phyloP scores from a whole-genome alignment of 345 rosid genomes.

The Hypericum androsaemum region DNA sequence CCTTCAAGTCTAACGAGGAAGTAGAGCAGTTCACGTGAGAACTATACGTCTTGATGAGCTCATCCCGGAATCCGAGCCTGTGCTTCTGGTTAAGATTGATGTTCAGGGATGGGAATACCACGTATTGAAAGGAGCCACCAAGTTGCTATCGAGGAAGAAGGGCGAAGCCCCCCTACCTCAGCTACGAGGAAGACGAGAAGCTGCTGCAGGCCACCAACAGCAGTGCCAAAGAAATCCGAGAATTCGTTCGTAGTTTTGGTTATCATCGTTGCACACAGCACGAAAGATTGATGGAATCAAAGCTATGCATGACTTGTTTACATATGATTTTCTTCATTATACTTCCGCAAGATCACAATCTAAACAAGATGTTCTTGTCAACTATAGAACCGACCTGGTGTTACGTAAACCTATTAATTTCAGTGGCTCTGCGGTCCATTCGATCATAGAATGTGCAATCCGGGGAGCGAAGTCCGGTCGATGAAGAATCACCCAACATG shows the following conservation, averaged over 20 bases:
- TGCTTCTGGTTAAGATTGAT: conserved; percentile 72
- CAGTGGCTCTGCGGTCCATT: too few relatives aligned
- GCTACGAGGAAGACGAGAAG: conserved; percentile 87
- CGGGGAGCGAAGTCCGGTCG: too few relatives aligned
- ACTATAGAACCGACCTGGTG: too few relatives aligned
- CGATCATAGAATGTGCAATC: too few relatives aligned
- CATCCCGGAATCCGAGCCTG: conserved; percentile 43
- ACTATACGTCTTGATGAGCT: conserved; percentile 74
- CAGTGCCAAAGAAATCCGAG: conserved; percentile 64
- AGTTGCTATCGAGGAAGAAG: conserved; percentile 60
- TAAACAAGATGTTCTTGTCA: too few relatives aligned
- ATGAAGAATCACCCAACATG: too few relatives aligned
- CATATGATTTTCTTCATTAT: too few relatives aligned
- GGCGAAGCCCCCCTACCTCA: conserved; percentile 75
- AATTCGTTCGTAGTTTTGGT: conserved; percentile 57
- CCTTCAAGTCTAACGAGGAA: conserved; percentile 93
- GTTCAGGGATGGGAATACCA: conserved; percentile 99
- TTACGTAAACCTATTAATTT: too few relatives aligned
- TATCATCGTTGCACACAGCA: conserved; percentile 61
- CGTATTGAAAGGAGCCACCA: conserved; percentile 73
- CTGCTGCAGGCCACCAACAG: conserved; percentile 81
- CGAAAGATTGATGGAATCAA: conserved; percentile 26
- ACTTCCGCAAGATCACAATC: too few relatives aligned
- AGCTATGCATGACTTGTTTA: too few relatives aligned
- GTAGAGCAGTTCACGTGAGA: conserved; percentile 75